Evolutionary conservation across 768 basidiomycete genomes (phyloP), one percentile per base, ranked within the genome.

Genomic region (Boletus rubescentipes): DNA sequence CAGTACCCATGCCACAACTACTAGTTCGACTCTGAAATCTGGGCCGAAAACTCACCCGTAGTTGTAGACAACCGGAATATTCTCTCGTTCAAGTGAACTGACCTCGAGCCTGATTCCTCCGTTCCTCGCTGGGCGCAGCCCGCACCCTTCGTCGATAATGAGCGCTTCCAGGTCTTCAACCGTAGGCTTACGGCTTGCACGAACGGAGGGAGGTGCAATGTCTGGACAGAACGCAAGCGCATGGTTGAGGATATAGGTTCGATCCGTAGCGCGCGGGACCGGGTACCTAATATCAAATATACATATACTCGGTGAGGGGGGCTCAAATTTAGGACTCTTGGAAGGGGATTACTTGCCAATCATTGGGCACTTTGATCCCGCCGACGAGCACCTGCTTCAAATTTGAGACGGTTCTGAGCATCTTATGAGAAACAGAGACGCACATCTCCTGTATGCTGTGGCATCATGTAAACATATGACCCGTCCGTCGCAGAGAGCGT

Each of bases 101-200:
- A 67, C 66, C 37, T 81, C 84, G 2, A 89, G 69, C 23, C 87
- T 70, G 31, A 91, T 75, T 0, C 89, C 88, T n/a, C 83, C 86
- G 37, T 80, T 83, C 50, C 90, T 72, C 1, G 70, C 79, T 1
- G 89, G 90, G 4, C 89, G 75, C 43, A 91, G 68, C 3, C 90
- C 90, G 59, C 80, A 79, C 3, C 81, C 80, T 54, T 79, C 77
- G 34, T 78, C 78, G 6, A 81, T 62, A 32, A 83, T 71, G 32
- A 81, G 72, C 2, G 76, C 68, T 37, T 75, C 66, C 2, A 84
- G 58, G 56, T 84, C 83, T 7, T 80, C 76, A 9, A 82, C 42
- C 0, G 74, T 80, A 5, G 82, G 79, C 37, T 70, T 64, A 18
- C 81, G 76, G 14, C 58, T 57, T 9, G 70, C 74, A 3, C 82